These are phyloP conservation scores for sunflower (Helianthus annuus) DNA, from an alignment of 129 eudicot genomes.

Conservation along the genomic window HanXRQr2.0-SUNRISE NC_035440.2:7626903-7627402, in stretches of 20 bases:
- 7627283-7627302: slow-evolving; percentile 83
- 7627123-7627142: slow-evolving; percentile 21
- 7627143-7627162: not conserved
- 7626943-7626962: slow-evolving; percentile 6
- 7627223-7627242: slow-evolving; percentile 97
- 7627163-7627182: slow-evolving; percentile 12
- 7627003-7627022: slow-evolving; percentile 85
- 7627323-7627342: not conserved
- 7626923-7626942: not conserved
- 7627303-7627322: slow-evolving; percentile 2
- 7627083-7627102: slow-evolving; percentile 8
- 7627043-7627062: slow-evolving; percentile 94
- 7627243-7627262: slow-evolving; percentile 93
- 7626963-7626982: not conserved
- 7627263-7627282: slow-evolving; percentile 87
- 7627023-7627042: slow-evolving; percentile 78
- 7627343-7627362: slow-evolving; percentile 22
- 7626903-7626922: not conserved
- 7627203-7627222: slow-evolving; percentile 65
- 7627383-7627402: not conserved
- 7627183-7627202: slow-evolving; percentile 20
- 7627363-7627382: slow-evolving; percentile 1
- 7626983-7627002: slow-evolving; percentile 92
- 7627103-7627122: not conserved
- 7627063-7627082: slow-evolving; percentile 77